Evolutionary conservation across 345 rosid species (phyloP).

Genomic region (Boechera retrofracta): DNA sequence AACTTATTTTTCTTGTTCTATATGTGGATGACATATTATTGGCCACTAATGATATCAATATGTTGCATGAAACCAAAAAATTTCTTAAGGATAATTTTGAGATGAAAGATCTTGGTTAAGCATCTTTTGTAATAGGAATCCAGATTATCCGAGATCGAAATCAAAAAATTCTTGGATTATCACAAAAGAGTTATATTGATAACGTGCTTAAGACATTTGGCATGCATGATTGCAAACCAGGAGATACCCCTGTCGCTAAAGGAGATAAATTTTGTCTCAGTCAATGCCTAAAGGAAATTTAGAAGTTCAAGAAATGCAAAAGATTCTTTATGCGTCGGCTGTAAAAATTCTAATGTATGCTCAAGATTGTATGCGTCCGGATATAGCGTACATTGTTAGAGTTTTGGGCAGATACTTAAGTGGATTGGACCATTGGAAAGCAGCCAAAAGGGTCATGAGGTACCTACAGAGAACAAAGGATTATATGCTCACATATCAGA

Average conservation of each 20-base stretch:
- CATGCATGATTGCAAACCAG: too few species aligned
- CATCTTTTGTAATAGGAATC: slow-evolving; percentile 6
- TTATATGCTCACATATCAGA: neutral
- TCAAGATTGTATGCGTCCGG: neutral
- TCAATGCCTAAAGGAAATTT: neutral
- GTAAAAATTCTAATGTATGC: neutral
- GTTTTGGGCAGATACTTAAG: neutral
- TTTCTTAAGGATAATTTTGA: neutral
- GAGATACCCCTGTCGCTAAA: neutral
- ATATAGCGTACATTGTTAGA: neutral
- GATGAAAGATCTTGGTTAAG: slow-evolving; percentile 7
- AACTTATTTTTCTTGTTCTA: neutral
- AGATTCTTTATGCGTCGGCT: neutral
- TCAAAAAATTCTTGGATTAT: too few species aligned
- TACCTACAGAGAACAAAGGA: neutral
- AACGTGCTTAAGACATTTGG: too few species aligned
- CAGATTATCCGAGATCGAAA: neutral
- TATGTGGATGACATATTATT: neutral
- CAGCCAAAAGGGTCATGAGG: neutral
- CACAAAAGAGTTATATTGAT: too few species aligned
- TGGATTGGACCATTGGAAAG: neutral
- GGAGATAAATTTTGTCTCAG: neutral
- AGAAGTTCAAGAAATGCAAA: neutral
- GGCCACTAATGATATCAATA: neutral
- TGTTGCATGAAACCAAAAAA: neutral